These are phyloP conservation scores for Ramaria sp. DNA, from an alignment of 768 basidiomycete genomes.

Conservation along the genomic window DNA sequence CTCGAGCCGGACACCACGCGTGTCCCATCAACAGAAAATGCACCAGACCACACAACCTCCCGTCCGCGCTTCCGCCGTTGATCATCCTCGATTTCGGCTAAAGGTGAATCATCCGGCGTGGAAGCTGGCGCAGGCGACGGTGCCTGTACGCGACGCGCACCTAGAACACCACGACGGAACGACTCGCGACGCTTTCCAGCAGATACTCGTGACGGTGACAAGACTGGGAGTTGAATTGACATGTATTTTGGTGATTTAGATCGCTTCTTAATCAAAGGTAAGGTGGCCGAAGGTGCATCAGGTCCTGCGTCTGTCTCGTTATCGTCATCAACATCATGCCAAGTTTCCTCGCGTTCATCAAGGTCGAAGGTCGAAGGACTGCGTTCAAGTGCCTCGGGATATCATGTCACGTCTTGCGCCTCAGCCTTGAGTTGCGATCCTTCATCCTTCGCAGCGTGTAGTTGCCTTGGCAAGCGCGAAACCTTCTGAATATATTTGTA, in stretches of 20 bases:
- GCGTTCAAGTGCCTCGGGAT: no score
- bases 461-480: constrained; percentile 11
- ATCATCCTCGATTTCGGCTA: background rate
- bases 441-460: background rate
- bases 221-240: background rate
- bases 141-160: background rate
- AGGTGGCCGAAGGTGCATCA: constrained; percentile 17
- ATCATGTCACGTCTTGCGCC: constrained; percentile 13
- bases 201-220: constrained; percentile 11
- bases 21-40: no score
- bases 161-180: constrained; percentile 1
- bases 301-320: constrained; percentile 4
- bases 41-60: no score
- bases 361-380: no score
- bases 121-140: background rate
- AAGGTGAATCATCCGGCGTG: background rate
- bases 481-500: constrained; percentile 20
- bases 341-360: constrained; percentile 13
- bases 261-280: background rate
- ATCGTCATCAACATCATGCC: constrained; percentile 12
- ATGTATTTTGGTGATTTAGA: background rate
- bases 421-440: background rate
- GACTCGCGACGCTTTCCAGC: constrained; percentile 16
- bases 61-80: background rate
- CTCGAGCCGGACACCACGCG: no score